Base-by-base conservation (phyloP, 1,284 basidiomycete species). In the Cryptococcus floricola region DNA sequence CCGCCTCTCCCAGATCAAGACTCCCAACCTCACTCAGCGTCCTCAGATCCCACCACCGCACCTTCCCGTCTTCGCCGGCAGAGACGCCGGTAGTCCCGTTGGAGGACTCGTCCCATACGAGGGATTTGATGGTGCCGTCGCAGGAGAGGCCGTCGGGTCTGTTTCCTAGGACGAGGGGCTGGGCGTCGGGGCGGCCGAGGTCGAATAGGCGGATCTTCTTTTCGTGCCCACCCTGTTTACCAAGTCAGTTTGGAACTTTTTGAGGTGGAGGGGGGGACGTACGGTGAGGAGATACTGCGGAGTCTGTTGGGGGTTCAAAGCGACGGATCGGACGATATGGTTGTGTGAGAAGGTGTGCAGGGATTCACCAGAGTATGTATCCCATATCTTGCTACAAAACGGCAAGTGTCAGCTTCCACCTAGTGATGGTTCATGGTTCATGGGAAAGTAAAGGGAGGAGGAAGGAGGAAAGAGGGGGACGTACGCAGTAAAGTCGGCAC, bases 21-120 rank as follows among this genome's bases (percentile, higher is more conserved):
- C 82, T 84, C 44, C 85, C 87, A 12, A 86, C 86, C 59, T 89
- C 79, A 53, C 83, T 81, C 49, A 87, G 82, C 27, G 88, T 87
- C 51, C 91, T 83, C 34, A 94, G 79, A 79, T 98, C 95, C 95
- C 95, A 98, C 94, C 94, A 98, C 91, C 92, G 89, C 75, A 98
- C 84, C 54, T 85, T 77, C 39, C 91, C 89, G 74, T 98, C 95
- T 69, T 98, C 95, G 4, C 89, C 89, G 27, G 91, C 93, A 48
- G 87, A 88, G 49, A 96, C 89, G 19, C 89, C 88, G 14, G 76
- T 68, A 7, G 86, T 87, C 64, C 90, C 84, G 55, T 89, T 88
- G 55, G 70, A 70, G 5, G 67, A 68, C 57, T 87, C 87, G 52
- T 94, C 87, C 89, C 91, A 98, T 39, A 97, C 86, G 34, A 96